Evolutionary conservation across 768 basidiomycete genomes (phyloP), one percentile per base, ranked within the genome.

Genomic region (Boletus edulis): DNA sequence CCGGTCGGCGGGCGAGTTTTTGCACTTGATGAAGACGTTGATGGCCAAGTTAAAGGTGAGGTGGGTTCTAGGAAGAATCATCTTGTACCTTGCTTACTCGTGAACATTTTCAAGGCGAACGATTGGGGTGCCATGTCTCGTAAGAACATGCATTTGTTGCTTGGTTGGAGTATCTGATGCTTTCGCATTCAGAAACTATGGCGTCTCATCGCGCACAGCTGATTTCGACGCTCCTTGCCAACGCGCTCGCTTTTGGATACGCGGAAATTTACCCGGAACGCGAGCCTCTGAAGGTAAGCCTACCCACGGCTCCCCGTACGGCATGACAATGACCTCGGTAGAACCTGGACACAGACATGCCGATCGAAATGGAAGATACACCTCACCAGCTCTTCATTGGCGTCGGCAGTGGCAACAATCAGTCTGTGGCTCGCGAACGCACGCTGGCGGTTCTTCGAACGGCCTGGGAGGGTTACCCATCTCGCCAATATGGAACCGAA

Each of bases 21-120:
- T 85, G 6, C 76, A 78, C 38, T 73, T 77, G 3, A 69, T 86
- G 62, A 86, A 86, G 65, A 82, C 81, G 0, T 57, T 86, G 43
- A 86, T 86, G 84, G 84, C 84, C n/a, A 86, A 86, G 54, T 61
- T 86, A 39, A 86, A 85, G 76, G 84, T 81, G 46, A 54, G 51
- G 15, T 51, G 2, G 0, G 50, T 15, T 9, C 4, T 50, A 4
- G 4, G 17, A 12, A 0, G 8, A 4, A 17, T 24, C 38, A 17
- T 32, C 34, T n/a, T 14, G 13, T 47, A 3, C 8, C 27, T n/a
- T 38, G 8, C 40, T 59, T n/a, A 51, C 24, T 40, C 7, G 9
- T 15, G 17, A 22, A 42, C 3, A 3, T 44, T 44, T 44, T 44
- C 10, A 54, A 84, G 84, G 77, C 80, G 3, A 84, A 84, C 35